Evolutionary conservation across 2,329 filamentous ascomycete species (phyloP).

Genomic region (Sphaceloma murrayae): DNA sequence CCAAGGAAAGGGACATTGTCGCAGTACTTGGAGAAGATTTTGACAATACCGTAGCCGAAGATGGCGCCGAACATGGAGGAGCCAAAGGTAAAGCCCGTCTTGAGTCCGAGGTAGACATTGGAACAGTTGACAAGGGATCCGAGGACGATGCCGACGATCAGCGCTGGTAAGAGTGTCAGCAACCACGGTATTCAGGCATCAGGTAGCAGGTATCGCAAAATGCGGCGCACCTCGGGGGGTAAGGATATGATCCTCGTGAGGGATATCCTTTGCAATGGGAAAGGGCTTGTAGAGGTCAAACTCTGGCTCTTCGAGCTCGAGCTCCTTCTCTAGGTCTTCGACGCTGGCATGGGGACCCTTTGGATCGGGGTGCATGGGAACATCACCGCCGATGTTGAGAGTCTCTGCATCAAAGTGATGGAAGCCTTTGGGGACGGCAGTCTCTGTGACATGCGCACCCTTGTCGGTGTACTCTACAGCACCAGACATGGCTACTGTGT

Average conservation of each 20-base stretch:
- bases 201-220: too few relatives aligned
- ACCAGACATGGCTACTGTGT: conserved; percentile 5
- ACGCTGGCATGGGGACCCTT: conserved; percentile 10
- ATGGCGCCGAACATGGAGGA: conserved; percentile 39
- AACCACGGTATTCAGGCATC: too few relatives aligned
- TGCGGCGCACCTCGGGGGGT: conserved; percentile 7
- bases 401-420: conserved; percentile 13
- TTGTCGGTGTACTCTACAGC: conserved; percentile 9
- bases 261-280: conserved; percentile 3
- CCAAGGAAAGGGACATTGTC: conserved; percentile 43
- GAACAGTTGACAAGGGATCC: conserved; percentile 53
- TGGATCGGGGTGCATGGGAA: conserved; percentile 12
- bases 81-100: conserved; percentile 34
- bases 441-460: conserved; percentile 5
- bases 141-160: conserved; percentile 46
- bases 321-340: conserved; percentile 8
- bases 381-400: conserved; percentile 7
- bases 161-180: too few relatives aligned
- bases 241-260: conserved; percentile 3
- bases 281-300: conserved; percentile 9
- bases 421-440: neutral
- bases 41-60: conserved; percentile 51
- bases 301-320: conserved; percentile 8
- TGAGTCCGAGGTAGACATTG: conserved; percentile 51
- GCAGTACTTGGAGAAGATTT: conserved; percentile 42